These are phyloP conservation scores for Golubevia sp. DNA, from an alignment of 1,284 basidiomycete species.

Conservation along the genomic window DNA sequence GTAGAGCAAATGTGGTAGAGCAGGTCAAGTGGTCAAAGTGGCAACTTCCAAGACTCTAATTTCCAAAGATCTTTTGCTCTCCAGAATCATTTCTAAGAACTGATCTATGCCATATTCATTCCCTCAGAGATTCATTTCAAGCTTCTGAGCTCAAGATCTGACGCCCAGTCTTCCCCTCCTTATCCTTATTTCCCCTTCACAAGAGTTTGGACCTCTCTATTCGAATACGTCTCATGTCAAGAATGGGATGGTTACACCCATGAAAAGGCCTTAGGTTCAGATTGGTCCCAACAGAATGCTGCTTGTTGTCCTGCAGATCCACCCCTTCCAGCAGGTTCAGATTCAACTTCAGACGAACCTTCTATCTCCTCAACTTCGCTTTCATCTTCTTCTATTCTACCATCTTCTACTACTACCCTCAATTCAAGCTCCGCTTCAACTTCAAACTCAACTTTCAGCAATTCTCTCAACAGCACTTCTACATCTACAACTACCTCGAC, in stretches of 20 bases:
- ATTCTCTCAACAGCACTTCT: no score
- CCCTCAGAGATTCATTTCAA: no score
- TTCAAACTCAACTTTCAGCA: not conserved
- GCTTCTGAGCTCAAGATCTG: no score
- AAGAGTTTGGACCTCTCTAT: constrained; percentile 32
- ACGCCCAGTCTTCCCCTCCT: no score
- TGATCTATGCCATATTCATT: no score
- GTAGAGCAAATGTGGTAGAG: no score
- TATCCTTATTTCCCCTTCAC: no score
- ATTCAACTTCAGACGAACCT: not conserved
- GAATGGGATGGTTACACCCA: constrained; percentile 35
- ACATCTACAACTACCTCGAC: not conserved
- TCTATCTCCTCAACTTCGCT: not conserved
- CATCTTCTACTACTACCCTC: not conserved
- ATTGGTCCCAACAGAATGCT: constrained; percentile 31
- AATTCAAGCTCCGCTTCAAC: not conserved
- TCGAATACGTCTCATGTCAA: constrained; percentile 26
- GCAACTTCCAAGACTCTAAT: no score
- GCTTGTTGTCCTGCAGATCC: constrained; percentile 40
- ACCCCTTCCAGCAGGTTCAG: constrained; percentile 18
- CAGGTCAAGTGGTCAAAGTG: no score
- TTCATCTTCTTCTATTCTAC: not conserved
- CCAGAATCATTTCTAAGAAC: no score
- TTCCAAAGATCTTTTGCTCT: no score
- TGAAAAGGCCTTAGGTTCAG: constrained; percentile 26